Conservation (phyloP, 2,329 filamentous ascomycete genomes). For the Chrysoporthe puriensis region DNA sequence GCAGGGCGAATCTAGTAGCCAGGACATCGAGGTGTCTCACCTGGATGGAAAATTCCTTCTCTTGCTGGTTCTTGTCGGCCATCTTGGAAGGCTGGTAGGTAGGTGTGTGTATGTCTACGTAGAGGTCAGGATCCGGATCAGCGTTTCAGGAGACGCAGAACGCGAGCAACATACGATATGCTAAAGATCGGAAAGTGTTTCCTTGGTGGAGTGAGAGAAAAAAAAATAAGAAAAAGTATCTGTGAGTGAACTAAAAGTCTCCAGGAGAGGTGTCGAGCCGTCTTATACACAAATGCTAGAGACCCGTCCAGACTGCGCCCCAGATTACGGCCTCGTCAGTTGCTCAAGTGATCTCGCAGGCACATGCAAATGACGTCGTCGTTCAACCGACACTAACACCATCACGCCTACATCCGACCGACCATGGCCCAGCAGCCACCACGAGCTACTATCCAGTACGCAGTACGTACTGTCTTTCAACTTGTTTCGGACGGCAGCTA, state of each 20-base stretch:
- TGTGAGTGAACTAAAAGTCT: background rate
- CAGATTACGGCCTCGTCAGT: background rate
- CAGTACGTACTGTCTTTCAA: background rate
- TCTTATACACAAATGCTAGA: slow-evolving; percentile 25
- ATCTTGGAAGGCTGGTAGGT: slow-evolving; percentile 13
- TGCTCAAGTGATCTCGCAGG: slow-evolving; percentile 16
- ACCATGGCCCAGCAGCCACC: background rate
- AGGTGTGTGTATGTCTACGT: background rate
- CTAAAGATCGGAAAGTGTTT: no score
- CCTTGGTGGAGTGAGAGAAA: background rate
- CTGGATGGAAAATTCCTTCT: slow-evolving; percentile 51
- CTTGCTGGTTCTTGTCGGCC: slow-evolving; percentile 31
- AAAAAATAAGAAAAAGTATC: no score
- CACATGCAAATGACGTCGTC: slow-evolving; percentile 28
- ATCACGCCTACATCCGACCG: background rate
- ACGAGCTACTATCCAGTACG: slow-evolving; percentile 4
- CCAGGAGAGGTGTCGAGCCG: background rate
- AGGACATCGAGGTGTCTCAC: slow-evolving; percentile 32
- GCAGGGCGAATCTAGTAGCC: background rate
- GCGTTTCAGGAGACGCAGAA: no score
- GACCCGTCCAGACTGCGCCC: background rate
- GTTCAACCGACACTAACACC: slow-evolving; percentile 15
- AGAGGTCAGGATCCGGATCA: background rate
- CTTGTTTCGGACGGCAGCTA: background rate
- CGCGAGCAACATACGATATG: background rate